Evolutionary conservation across 345 rosid species (phyloP), one percentile per base, ranked within the genome.

Genomic region (Cardamine chenopodiifolia): DNA sequence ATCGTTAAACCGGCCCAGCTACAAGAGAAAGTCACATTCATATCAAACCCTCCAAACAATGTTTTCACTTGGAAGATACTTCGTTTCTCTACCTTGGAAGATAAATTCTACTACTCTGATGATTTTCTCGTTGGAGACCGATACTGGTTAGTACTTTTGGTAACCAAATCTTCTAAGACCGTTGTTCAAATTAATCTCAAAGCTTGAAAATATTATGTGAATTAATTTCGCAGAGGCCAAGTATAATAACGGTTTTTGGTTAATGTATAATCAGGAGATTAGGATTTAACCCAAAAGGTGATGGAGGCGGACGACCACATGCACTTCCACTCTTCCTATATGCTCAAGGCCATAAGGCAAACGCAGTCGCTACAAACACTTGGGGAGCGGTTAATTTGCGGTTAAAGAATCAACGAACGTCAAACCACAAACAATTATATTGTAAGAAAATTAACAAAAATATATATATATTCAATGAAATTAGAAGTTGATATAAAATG

Each of bases 61-160:
- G 11, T 70, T 57, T 71, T 72, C 67, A 70, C 68, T 54, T 80
- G 81, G 84, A 75, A 66, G 62, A 40, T 82, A 10, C 65, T 60
- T 15, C 68, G 4, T 19, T 84, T 82, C 72, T 80, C 85, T 0
- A 39, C 1, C 3, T 68, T 80, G 53, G 68, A 74, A 45, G 66
- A 75, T n/a, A 69, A 20, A 18, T 49, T 4, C 31, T 65, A 44
- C 2, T 68, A 45, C 37, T 80, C 84, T 7, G 59, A 61, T 5
- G 70, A 56, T 6, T 75, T 67, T 12, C 76, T 63, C 1, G 76
- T 69, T 8, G 84, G 70, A 13, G 76, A 69, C 31, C 59, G 78
- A 52, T 71, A 80, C 50, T 80, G 86, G 84, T 83, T 68, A 28
- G 77, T 45, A 37, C 10, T n/a, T n/a, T n/a, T n/a, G n/a, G n/a